Evolutionary conservation across 805 yeast genomes (phyloP), one percentile per base, ranked within the genome.

Genomic region (Sungouiella blattae): DNA sequence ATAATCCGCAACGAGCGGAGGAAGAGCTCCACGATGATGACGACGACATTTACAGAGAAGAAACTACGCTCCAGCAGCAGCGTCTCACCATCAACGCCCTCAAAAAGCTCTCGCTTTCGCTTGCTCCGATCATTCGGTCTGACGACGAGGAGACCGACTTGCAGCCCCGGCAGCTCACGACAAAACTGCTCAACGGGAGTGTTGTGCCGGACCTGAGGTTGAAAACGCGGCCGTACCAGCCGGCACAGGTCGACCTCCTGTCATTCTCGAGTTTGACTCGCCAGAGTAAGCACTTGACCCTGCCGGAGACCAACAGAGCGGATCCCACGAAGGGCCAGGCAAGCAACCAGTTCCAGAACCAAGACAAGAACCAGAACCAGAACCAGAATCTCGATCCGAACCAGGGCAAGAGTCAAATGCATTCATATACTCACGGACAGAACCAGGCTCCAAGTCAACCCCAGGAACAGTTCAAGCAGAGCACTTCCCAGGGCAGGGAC

Each of bases 211-310:
- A 20, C n/a, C 26, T 12, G 26, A 6, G 18, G 18, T 13, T 15
- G 9, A 6, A 14, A 23, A 33, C 22, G 11, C 62, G 55, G 34
- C 72, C 71, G 2, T 68, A 67, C 45, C 64, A 64, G 39, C 73
- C 73, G 1, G 73, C 73, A 2, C 69, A 67, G 40, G 73, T 68
- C 6, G 73, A 68, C 37, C 60, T 68, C 34, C 60, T 67, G 18
- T 52, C 67, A 18, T 68, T 68, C 52, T 65, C 71, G 5, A 64
- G 71, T 42, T 55, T 68, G 32, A 68, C 73, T 8, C 50, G 73
- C 30, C 73, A 68, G 44, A 67, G 44, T 29, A 38, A 37, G 35
- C 44, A 44, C 29, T 11, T 23, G 25, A 22, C 17, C 16, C 25
- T 18, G 6, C 11, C 4, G 11, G 14, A 8, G 11, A 5, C 20